Conservation (phyloP, 2,329 filamentous ascomycete genomes). For the Xenosphaeropsis pyriputrescens region DNA sequence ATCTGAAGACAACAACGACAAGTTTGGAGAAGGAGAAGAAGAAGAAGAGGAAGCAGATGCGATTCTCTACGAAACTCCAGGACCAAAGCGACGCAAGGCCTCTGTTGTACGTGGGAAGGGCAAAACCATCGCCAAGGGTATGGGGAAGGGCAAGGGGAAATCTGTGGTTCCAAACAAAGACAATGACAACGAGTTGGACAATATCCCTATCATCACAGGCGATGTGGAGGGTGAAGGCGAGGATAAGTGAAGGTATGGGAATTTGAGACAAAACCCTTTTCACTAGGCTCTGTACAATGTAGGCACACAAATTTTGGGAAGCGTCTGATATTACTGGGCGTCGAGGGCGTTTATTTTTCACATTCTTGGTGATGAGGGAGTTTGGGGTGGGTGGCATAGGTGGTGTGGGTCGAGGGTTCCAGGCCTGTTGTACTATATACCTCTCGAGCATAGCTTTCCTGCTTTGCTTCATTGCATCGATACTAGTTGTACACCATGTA, state of each 20-base stretch:
- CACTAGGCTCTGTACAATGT: too few species aligned
- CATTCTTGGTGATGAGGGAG: too few species aligned
- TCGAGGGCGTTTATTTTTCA: too few species aligned
- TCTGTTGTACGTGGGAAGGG: constrained; percentile 10
- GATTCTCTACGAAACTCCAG: constrained; percentile 14
- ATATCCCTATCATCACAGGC: constrained; percentile 7
- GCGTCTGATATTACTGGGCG: too few species aligned
- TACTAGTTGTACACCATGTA: too few species aligned
- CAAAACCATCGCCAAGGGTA: constrained; percentile 7
- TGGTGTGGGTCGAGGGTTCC: too few species aligned
- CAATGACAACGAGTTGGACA: constrained; percentile 19
- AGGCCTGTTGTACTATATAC: too few species aligned
- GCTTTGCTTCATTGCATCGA: too few species aligned
- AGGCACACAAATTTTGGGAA: too few species aligned
- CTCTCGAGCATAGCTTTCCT: too few species aligned
- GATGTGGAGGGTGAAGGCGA: constrained; percentile 14
- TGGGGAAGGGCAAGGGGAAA: constrained; percentile 6
- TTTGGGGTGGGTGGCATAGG: too few species aligned
- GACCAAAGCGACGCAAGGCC: constrained; percentile 4
- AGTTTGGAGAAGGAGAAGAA: constrained; percentile 7
- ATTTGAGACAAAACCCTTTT: too few species aligned
- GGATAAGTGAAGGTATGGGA: constrained; percentile 5
- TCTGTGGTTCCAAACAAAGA: constrained; percentile 6
- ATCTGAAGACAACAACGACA: constrained; percentile 11
- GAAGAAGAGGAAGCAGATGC: constrained; percentile 10